These are phyloP conservation scores for Suillus ampliporus DNA, from an alignment of 768 basidiomycete species.

Conservation along the genomic window DNA sequence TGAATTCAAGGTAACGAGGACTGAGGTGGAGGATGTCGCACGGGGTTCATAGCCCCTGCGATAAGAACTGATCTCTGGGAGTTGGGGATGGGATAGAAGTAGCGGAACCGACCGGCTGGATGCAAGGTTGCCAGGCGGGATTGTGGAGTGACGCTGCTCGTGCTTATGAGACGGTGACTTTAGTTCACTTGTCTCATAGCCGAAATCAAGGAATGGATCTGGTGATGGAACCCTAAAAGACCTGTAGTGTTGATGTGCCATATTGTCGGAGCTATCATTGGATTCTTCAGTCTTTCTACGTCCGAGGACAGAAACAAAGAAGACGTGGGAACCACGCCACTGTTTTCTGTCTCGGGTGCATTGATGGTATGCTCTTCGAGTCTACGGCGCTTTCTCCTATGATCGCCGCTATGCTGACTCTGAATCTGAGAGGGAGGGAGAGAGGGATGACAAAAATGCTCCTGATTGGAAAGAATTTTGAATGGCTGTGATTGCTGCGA, in stretches of 20 bases:
- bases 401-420: background rate
- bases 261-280: no score
- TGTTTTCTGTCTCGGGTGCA: background rate
- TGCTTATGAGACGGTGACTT: background rate
- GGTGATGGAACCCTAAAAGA: slow-evolving; percentile 1
- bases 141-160: background rate
- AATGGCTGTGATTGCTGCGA: slow-evolving; percentile 20
- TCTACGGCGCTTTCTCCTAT: background rate
- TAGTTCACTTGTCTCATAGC: background rate
- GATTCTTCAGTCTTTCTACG: background rate
- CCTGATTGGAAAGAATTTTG: slow-evolving; percentile 22
- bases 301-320: background rate
- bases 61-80: background rate
- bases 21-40: background rate
- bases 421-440: slow-evolving; percentile 3
- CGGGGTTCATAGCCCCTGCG: no score
- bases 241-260: background rate
- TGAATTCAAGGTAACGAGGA: background rate
- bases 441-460: background rate
- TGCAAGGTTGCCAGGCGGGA: background rate
- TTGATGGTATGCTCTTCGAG: background rate
- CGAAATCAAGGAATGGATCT: background rate
- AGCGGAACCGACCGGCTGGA: background rate
- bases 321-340: background rate
- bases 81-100: background rate